Percentiles rank a stretch among this genome's conserved stretches.
These are phyloP conservation scores for Leccinum griseonigrum DNA, from an alignment of 1,284 basidiomycete genomes.

Conservation along the genomic window DNA sequence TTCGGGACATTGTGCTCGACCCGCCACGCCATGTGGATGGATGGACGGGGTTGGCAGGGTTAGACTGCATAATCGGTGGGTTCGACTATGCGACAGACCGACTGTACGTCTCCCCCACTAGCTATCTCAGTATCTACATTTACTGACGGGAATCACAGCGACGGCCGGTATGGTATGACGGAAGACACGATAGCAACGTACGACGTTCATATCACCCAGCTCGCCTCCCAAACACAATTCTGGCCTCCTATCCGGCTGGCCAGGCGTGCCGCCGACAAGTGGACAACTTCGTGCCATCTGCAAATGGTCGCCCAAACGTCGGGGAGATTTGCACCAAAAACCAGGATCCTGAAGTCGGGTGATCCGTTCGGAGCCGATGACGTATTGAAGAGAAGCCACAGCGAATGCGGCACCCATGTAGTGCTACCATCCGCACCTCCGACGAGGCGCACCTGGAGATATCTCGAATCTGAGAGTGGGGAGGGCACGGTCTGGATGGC, in stretches of 20 bases:
- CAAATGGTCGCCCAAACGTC: not conserved
- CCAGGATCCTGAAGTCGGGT: not conserved
- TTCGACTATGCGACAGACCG: not conserved
- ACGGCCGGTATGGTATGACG: not conserved
- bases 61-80: not conserved
- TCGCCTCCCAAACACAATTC: not conserved
- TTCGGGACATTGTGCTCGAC: not conserved
- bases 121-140: not conserved
- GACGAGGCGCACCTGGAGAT: not conserved
- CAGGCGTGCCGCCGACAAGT: not conserved
- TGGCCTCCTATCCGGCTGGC: not conserved
- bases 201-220: not conserved
- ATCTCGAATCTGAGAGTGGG: not conserved
- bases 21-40: not conserved
- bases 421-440: not conserved
- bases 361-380: not conserved
- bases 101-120: not conserved
- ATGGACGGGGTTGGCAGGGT: not conserved
- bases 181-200: not conserved
- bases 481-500: not conserved
- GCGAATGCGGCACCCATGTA: not conserved
- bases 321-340: not conserved
- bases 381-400: constrained; percentile 2
- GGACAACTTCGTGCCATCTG: not conserved
- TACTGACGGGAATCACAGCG: not conserved